phyloP scores from a whole-genome alignment of 495 filamentous ascomycete genomes.

The Aspergillus biplanus region DNA sequence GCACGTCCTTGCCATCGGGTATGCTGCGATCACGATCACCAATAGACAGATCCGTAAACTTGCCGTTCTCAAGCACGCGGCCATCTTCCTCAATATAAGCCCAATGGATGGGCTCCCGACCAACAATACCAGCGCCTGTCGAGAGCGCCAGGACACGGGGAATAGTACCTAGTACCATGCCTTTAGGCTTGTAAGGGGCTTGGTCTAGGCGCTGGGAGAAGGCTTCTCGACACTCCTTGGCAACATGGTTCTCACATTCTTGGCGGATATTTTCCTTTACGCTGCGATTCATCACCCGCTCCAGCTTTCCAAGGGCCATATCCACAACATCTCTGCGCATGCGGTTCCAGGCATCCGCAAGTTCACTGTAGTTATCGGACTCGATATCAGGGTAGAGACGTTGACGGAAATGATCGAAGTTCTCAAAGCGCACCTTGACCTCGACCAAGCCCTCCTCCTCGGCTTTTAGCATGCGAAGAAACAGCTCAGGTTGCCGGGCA shows the following conservation, averaged over 20 bases:
- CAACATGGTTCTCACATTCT: constrained; percentile 87
- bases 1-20: constrained; percentile 62
- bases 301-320: constrained; percentile 77
- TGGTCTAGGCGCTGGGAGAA: constrained; percentile 90
- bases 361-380: constrained; percentile 91
- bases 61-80: constrained; percentile 82
- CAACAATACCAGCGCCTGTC: constrained; percentile 72
- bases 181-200: constrained; percentile 92
- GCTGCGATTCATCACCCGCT: constrained; percentile 79
- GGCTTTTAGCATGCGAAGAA: constrained; percentile 93
- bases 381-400: constrained; percentile 80
- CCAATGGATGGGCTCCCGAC: constrained; percentile 82
- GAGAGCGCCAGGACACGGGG: constrained; percentile 86
- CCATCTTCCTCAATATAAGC: constrained; percentile 93
- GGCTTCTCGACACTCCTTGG: constrained; percentile 78
- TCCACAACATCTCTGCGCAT: constrained; percentile 84
- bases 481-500: constrained; percentile 81
- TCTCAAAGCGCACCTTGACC: constrained; percentile 74
- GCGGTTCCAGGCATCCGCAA: constrained; percentile 93
- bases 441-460: constrained; percentile 92
- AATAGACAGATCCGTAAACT: constrained; percentile 73
- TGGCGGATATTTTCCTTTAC: constrained; percentile 92
- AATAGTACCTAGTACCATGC: constrained; percentile 85
- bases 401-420: constrained; percentile 71
- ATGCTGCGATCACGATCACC: constrained; percentile 69